These are phyloP conservation scores for Sporobolus alterniflorus DNA, from an alignment of 202 grass and related monocot species.

Conservation along the genomic window DNA sequence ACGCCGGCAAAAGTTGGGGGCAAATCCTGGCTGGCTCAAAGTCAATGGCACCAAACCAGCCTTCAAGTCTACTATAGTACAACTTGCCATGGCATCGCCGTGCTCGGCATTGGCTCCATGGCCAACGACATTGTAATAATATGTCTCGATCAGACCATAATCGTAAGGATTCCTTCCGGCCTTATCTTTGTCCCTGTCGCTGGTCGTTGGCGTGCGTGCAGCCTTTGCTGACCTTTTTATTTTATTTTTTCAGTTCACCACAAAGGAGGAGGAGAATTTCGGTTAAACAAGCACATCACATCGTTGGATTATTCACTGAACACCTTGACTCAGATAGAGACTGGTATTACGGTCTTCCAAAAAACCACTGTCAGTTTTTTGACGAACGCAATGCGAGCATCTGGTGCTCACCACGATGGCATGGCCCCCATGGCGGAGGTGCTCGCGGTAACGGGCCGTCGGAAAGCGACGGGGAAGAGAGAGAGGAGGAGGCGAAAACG, in stretches of 20 bases:
- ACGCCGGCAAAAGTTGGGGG: not conserved
- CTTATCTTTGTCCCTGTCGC: conserved; percentile 51
- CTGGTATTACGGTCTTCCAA: too few species aligned
- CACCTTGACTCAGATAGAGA: not conserved
- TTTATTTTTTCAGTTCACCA: not conserved
- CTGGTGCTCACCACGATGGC: not conserved
- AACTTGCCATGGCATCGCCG: conserved; percentile 27
- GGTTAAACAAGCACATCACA: not conserved
- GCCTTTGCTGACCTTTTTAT: conserved; percentile 57
- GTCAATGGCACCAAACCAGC: conserved; percentile 40
- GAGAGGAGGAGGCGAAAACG: not conserved
- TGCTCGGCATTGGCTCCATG: not conserved
- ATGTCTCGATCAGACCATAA: conserved; percentile 40
- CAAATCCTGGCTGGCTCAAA: not conserved
- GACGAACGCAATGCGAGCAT: not conserved
- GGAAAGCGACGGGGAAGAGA: not conserved
- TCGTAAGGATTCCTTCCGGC: conserved; percentile 21
- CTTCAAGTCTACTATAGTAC: not conserved
- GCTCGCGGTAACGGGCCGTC: conserved; percentile 1
- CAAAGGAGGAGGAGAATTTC: not conserved
- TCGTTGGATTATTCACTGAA: conserved; percentile 4
- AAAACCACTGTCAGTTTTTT: not conserved
- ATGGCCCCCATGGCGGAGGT: not conserved
- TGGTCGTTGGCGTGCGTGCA: conserved; percentile 46
- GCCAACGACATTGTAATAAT: conserved; percentile 24